Evolutionary conservation across 1,284 basidiomycete species (phyloP).

Genomic region (Spongiforma sp.): DNA sequence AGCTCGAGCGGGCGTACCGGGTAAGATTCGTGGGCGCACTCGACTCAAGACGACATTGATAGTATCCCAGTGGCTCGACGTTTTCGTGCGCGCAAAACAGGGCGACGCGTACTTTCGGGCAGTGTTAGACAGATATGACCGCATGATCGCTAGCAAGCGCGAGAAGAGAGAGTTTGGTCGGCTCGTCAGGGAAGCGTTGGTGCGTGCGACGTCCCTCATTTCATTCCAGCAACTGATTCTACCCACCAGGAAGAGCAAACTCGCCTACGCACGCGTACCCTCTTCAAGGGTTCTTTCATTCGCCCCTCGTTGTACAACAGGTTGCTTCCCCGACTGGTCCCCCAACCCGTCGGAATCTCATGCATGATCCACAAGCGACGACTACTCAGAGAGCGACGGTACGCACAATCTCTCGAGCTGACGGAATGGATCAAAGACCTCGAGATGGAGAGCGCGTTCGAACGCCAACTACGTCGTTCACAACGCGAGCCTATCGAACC

Average conservation of each 20-base stretch:
- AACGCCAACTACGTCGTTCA: constrained; percentile 42
- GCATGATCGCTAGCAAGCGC: constrained; percentile 54
- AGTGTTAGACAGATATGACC: constrained; percentile 59
- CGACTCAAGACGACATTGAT: neutral
- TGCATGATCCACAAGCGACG: constrained; percentile 72
- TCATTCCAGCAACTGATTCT: neutral
- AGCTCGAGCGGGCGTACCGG: constrained; percentile 58
- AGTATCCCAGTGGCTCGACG: constrained; percentile 60
- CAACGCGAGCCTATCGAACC: constrained; percentile 15
- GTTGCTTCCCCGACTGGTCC: constrained; percentile 77
- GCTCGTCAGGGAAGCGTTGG: constrained; percentile 55
- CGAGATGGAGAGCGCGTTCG: constrained; percentile 59
- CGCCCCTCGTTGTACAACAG: constrained; percentile 64
- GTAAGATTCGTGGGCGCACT: constrained; percentile 34
- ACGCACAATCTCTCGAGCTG: constrained; percentile 40
- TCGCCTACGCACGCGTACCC: constrained; percentile 58
- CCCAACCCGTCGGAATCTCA: constrained; percentile 72
- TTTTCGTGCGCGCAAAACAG: constrained; percentile 54
- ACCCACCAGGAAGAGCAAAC: constrained; percentile 54
- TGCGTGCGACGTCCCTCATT: constrained; percentile 36
- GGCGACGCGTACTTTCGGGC: constrained; percentile 54
- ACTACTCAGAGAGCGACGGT: constrained; percentile 50
- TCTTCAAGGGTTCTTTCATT: constrained; percentile 71
- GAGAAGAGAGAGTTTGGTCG: constrained; percentile 54
- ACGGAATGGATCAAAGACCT: constrained; percentile 51